Conservation (phyloP, 2,329 filamentous ascomycete genomes). For the Pezicula neosporulosa region DNA sequence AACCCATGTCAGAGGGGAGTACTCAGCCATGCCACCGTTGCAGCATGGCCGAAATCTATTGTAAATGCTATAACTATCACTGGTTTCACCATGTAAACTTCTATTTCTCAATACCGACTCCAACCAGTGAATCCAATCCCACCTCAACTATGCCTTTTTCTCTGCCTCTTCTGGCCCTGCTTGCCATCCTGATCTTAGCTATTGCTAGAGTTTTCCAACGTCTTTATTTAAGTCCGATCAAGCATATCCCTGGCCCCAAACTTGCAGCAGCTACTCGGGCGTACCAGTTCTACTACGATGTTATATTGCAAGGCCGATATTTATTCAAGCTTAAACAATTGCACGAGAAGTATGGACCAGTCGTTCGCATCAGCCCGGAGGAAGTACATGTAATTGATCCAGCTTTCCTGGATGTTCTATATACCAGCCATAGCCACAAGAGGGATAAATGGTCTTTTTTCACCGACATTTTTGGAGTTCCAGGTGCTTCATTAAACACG, state of each 20-base stretch:
- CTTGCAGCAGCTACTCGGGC: slow-evolving; percentile 19
- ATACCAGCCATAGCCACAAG: background rate
- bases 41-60: no score
- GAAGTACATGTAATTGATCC: slow-evolving; percentile 29
- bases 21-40: no score
- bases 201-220: slow-evolving; percentile 25
- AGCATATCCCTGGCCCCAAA: slow-evolving; percentile 24
- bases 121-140: background rate
- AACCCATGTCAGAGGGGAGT: no score
- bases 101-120: background rate
- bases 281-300: slow-evolving; percentile 33
- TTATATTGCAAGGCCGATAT: slow-evolving; percentile 35
- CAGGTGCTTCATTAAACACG: slow-evolving; percentile 2
- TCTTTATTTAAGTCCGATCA: slow-evolving; percentile 26
- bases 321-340: slow-evolving; percentile 37
- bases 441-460: slow-evolving; percentile 2
- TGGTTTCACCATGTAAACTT: background rate
- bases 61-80: no score
- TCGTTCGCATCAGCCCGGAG: slow-evolving; percentile 30
- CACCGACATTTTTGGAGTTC: background rate
- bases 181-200: background rate
- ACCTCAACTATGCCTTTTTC: background rate
- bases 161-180: background rate
- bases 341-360: slow-evolving; percentile 36
- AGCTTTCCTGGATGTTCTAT: slow-evolving; percentile 4